Percentiles rank a stretch among this genome's conserved stretches.
These are phyloP conservation scores for Phytophthora pluvialis DNA, from an alignment of 352 stramenopile species.

Conservation along the genomic window DNA sequence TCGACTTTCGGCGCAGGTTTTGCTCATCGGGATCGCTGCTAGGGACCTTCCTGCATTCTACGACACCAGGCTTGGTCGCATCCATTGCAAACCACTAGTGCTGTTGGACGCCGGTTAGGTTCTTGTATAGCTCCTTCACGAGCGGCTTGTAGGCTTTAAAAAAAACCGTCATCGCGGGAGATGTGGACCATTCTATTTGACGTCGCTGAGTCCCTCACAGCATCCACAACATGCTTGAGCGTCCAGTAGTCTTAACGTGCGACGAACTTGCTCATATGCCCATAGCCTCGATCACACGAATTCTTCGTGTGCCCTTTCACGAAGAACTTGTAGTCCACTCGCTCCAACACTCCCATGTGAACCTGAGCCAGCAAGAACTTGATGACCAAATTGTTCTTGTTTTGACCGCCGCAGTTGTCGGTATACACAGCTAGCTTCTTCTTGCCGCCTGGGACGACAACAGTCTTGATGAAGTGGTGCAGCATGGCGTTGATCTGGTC, in stretches of 20 bases:
- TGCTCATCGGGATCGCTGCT: background rate
- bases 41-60: background rate
- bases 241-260: background rate
- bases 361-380: background rate
- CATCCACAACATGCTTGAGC: background rate
- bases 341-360: background rate
- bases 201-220: background rate
- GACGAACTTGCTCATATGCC: background rate
- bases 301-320: constrained; percentile 1
- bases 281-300: constrained; percentile 1
- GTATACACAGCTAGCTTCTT: constrained; percentile 14
- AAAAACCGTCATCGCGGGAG: background rate
- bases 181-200: too few species aligned
- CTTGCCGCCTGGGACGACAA: background rate
- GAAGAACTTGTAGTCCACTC: background rate
- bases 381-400: constrained; percentile 26
- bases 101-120: background rate
- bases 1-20: constrained; percentile 6
- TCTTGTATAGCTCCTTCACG: background rate
- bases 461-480: background rate
- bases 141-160: background rate
- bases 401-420: constrained; percentile 21
- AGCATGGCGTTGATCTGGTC: constrained; percentile 15
- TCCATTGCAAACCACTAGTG: constrained; percentile 10
- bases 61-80: background rate